Evolutionary conservation across 768 basidiomycete genomes (phyloP).

Genomic region (Leccinellum luteum): DNA sequence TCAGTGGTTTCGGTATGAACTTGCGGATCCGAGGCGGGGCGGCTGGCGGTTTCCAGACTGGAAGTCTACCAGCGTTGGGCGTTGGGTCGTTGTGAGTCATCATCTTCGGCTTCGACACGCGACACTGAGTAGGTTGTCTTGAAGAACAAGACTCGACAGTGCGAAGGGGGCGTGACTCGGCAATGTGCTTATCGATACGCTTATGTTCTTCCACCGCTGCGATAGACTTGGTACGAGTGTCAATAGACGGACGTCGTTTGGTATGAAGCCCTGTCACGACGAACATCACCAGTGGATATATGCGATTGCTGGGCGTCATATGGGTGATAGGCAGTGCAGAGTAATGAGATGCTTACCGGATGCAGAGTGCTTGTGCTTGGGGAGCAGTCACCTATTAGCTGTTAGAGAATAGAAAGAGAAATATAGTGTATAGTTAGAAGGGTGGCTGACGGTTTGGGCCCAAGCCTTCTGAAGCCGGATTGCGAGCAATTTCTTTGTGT

Average conservation of each 20-base stretch:
- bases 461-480: too few species aligned
- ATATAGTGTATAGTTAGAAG: background rate
- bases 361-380: background rate
- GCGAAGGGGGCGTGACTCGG: background rate
- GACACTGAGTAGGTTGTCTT: background rate
- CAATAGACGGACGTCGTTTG: conserved; percentile 15
- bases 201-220: background rate
- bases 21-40: conserved; percentile 8
- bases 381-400: background rate
- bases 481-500: too few species aligned
- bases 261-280: conserved; percentile 22
- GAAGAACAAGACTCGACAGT: background rate
- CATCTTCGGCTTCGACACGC: conserved; percentile 1
- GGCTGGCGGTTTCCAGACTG: background rate
- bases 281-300: conserved; percentile 17
- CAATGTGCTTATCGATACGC: background rate
- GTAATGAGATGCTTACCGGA: conserved; percentile 10
- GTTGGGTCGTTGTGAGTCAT: background rate
- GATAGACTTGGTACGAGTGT: background rate
- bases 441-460: conserved; percentile 19
- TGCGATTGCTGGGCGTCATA: conserved; percentile 14
- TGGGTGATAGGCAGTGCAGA: conserved; percentile 7
- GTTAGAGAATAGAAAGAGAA: background rate
- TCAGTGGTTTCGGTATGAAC: conserved; percentile 25
- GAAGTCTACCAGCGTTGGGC: background rate